phyloP scores from a whole-genome alignment of 441 rosid species.

The Corymbia citriodora region DNA sequence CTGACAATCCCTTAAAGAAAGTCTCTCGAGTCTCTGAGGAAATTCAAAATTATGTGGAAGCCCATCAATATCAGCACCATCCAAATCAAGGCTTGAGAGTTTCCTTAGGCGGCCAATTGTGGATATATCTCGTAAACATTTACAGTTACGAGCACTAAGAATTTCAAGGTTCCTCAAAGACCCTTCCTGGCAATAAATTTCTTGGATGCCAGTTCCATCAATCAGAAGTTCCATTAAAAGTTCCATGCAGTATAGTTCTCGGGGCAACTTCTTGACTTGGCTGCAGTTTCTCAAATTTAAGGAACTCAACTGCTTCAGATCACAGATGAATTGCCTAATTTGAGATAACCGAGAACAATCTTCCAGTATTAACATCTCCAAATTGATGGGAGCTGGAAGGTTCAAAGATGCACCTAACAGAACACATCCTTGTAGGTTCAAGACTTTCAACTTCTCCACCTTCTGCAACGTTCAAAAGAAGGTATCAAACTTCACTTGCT shows the following conservation, averaged over 20 bases:
- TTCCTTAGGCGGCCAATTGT: accelerated
- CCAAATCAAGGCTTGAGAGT: background rate
- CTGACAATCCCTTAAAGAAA: background rate
- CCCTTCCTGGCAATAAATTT: accelerated
- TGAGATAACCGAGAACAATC: background rate
- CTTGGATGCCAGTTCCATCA: background rate
- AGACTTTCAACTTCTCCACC: no score
- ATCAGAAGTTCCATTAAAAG: background rate
- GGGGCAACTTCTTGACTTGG: background rate
- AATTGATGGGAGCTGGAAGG: background rate
- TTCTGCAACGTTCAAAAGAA: no score
- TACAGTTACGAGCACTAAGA: background rate
- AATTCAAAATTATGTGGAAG: background rate
- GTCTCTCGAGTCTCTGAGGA: background rate
- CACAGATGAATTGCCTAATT: background rate
- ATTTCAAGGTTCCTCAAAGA: accelerated
- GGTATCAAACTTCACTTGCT: no score
- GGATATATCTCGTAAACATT: background rate
- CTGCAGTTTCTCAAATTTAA: background rate
- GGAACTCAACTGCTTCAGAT: background rate
- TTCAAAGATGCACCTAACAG: background rate
- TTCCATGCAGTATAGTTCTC: accelerated
- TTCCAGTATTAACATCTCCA: slow-evolving; percentile 2
- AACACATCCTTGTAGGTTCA: no score
- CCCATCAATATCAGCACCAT: background rate